These are phyloP conservation scores for Chrysoporthe deuterocubensis DNA, from an alignment of 2,329 filamentous ascomycete species.

Conservation along the genomic window DNA sequence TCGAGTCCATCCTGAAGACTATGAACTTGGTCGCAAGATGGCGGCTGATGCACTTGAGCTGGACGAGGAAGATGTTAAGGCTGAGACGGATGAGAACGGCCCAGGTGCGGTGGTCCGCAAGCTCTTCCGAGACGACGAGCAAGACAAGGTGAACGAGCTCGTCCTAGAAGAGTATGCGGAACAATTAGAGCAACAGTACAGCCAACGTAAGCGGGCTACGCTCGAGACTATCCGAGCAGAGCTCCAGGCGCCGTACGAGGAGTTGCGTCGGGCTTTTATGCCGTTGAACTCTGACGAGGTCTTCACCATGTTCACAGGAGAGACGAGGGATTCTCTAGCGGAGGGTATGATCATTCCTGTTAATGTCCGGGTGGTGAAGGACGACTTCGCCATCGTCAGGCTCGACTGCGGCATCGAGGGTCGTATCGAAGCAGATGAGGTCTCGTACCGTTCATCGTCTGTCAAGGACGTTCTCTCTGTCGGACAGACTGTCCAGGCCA, in stretches of 20 bases:
- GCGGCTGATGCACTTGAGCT: constrained; percentile 94
- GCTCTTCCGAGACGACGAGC: constrained; percentile 91
- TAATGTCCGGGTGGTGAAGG: constrained; percentile 83
- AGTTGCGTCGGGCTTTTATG: constrained; percentile 81
- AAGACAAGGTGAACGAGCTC: constrained; percentile 94
- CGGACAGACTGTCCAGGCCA: constrained; percentile 86
- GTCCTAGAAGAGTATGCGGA: constrained; percentile 97
- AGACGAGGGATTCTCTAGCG: constrained; percentile 80
- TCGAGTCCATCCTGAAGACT: constrained; percentile 96
- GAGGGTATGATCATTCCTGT: constrained; percentile 94
- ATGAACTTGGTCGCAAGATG: constrained; percentile 97
- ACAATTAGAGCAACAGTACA: constrained; percentile 90
- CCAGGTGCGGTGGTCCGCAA: constrained; percentile 89
- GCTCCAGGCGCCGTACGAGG: constrained; percentile 90
- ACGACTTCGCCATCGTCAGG: constrained; percentile 91
- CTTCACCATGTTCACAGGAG: constrained; percentile 96
- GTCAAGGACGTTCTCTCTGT: constrained; percentile 75
- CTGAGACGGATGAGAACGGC: constrained; percentile 88
- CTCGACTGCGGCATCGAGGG: constrained; percentile 95
- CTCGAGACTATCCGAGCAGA: constrained; percentile 96
- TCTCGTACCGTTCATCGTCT: constrained; percentile 68
- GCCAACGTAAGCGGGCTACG: constrained; percentile 92
- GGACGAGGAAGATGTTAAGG: constrained; percentile 97
- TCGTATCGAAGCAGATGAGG: constrained; percentile 80
- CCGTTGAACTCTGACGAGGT: constrained; percentile 74